A percentile compares a stretch with the other conserved stretches of the same genome.
Evolutionary conservation across 805 yeast species (phyloP).

Genomic region (Saccharomycopsis javanensis): DNA sequence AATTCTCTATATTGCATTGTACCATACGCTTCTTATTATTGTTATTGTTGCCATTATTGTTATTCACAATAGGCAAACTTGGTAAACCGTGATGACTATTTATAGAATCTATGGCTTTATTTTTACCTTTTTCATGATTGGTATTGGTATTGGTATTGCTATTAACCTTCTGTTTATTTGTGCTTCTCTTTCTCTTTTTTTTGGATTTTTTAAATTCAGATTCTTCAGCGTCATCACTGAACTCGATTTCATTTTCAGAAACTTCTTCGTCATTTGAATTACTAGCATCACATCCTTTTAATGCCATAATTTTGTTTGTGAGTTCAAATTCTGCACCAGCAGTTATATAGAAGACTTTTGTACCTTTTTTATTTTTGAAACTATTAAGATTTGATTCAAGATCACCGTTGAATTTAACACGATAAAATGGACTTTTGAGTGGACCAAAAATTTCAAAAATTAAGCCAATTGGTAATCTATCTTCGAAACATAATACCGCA

Average conservation of each 20-base stretch:
- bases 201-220: slow-evolving; percentile 53
- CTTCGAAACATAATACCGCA: slow-evolving; percentile 69
- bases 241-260: slow-evolving; percentile 89
- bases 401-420: slow-evolving; percentile 53
- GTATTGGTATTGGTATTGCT: background rate
- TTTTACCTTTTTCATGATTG: background rate
- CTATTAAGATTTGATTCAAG: slow-evolving; percentile 34
- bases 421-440: slow-evolving; percentile 68
- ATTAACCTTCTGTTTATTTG: background rate
- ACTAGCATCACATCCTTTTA: slow-evolving; percentile 91
- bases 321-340: slow-evolving; percentile 70
- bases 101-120: background rate
- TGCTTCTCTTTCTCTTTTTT: slow-evolving; percentile 38
- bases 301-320: slow-evolving; percentile 57
- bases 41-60: background rate
- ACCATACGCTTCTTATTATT: background rate
- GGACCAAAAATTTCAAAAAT: slow-evolving; percentile 87
- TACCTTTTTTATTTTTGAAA: slow-evolving; percentile 41
- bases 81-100: background rate
- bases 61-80: background rate
- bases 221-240: slow-evolving; percentile 90
- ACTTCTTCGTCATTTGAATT: slow-evolving; percentile 92
- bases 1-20: background rate
- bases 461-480: slow-evolving; percentile 61
- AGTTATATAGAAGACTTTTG: slow-evolving; percentile 64